phyloP scores from a whole-genome alignment of 2,329 filamentous ascomycete species.

The Aspergillus felis region DNA sequence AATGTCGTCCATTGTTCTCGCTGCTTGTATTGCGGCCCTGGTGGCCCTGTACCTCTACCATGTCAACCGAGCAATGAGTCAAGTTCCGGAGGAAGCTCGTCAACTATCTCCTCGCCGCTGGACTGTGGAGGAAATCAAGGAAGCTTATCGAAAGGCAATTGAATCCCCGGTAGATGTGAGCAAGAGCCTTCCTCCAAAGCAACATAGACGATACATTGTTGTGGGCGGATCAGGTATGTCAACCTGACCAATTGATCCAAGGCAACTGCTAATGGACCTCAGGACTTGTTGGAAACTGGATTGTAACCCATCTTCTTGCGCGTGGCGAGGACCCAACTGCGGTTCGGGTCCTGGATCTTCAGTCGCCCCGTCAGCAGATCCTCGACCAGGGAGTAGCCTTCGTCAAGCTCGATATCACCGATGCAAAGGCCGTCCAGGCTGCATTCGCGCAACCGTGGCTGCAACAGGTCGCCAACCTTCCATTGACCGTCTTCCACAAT shows the following conservation, averaged over 20 bases:
- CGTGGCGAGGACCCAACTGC: constrained; percentile 49
- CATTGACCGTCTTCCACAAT: constrained; percentile 57
- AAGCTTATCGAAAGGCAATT: constrained; percentile 26
- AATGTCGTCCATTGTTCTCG: constrained; percentile 7
- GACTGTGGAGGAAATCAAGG: constrained; percentile 31
- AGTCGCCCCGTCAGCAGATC: constrained; percentile 41
- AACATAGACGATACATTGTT: constrained; percentile 36
- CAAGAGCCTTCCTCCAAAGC: constrained; percentile 34
- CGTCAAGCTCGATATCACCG: constrained; percentile 50
- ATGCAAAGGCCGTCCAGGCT: constrained; percentile 38
- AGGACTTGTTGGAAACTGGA: constrained; percentile 55
- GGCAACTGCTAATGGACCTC: constrained; percentile 7
- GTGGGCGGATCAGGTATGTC: constrained; percentile 37
- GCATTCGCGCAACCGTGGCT: constrained; percentile 51
- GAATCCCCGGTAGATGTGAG: constrained; percentile 29
- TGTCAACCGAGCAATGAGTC: constrained; percentile 26
- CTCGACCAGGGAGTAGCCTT: constrained; percentile 45
- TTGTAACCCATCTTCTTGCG: constrained; percentile 51
- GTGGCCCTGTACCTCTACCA: constrained; percentile 25
- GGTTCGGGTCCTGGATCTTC: constrained; percentile 54
- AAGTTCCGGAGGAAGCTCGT: constrained; percentile 24
- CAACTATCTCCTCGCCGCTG: constrained; percentile 27
- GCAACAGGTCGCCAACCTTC: constrained; percentile 36
- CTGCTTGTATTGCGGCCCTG: constrained; percentile 11
- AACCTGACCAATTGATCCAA: neutral